Percentiles rank a stretch among this genome's conserved stretches.
These are phyloP conservation scores for Claviceps digitariae DNA, from an alignment of 2,329 filamentous ascomycete species.

Conservation along the genomic window DNA sequence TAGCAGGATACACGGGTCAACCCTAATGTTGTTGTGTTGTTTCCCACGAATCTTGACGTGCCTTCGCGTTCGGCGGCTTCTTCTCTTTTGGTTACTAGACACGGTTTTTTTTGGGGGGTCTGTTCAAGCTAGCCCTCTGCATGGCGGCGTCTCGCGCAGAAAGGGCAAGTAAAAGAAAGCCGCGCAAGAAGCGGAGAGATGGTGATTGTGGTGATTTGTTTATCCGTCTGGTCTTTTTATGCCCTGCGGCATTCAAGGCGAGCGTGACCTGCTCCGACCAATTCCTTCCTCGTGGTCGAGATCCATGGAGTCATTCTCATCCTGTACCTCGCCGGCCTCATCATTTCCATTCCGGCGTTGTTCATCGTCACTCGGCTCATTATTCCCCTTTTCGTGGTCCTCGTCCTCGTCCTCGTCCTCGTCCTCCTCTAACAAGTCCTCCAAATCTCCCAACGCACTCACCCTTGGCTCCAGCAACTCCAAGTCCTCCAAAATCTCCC, in stretches of 20 bases:
- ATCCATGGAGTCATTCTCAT: constrained; percentile 20
- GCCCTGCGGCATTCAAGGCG: constrained; percentile 1
- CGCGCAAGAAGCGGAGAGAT: not conserved
- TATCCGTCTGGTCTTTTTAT: not conserved
- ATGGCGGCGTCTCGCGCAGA: not conserved
- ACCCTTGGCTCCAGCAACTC: constrained; percentile 75
- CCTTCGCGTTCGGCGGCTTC: not conserved
- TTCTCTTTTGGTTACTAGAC: not conserved
- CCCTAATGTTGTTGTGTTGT: not conserved
- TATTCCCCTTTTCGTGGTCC: no score
- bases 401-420: constrained; percentile 28
- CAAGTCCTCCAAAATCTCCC: constrained; percentile 75
- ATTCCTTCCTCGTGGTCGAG: constrained; percentile 18
- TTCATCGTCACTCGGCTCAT: constrained; percentile 9
- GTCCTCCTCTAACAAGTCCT: constrained; percentile 52
- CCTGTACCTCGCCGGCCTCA: constrained; percentile 17
- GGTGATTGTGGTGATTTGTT: not conserved
- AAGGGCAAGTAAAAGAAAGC: not conserved
- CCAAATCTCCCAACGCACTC: constrained; percentile 70
- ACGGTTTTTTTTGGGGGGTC: not conserved
- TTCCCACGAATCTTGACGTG: not conserved
- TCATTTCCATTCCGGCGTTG: constrained; percentile 12
- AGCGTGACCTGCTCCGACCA: constrained; percentile 14
- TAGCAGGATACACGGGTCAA: not conserved
- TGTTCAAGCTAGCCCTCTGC: not conserved